Conservation (phyloP, 768 basidiomycete genomes). For the Antrodiella citrinella region DNA sequence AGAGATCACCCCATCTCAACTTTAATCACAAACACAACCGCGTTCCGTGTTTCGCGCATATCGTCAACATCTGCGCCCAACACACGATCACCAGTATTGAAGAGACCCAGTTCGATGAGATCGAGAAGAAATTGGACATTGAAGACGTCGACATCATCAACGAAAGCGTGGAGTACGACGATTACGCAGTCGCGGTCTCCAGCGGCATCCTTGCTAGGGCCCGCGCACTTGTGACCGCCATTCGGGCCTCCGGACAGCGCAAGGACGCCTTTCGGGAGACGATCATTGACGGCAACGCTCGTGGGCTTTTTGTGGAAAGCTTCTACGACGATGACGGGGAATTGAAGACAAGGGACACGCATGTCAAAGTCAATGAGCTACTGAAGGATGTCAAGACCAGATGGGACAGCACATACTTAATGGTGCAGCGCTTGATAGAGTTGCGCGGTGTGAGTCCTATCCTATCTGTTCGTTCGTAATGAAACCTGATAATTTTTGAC, state of each 20-base stretch:
- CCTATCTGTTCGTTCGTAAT: too few relatives aligned
- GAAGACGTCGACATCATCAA: too few relatives aligned
- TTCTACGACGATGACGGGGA: neutral
- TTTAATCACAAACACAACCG: constrained; percentile 13
- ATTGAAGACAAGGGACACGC: too few relatives aligned
- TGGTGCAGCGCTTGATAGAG: too few relatives aligned
- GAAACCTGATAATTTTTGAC: too few relatives aligned
- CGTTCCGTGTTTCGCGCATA: constrained; percentile 14
- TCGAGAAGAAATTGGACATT: too few relatives aligned
- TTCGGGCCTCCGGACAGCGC: constrained; percentile 1
- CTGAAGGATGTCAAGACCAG: constrained; percentile 22
- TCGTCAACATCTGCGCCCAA: constrained; percentile 10
- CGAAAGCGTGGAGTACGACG: neutral
- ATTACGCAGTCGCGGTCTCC: neutral
- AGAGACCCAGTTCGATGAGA: neutral
- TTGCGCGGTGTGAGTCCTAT: too few relatives aligned
- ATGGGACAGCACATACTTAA: constrained; percentile 26
- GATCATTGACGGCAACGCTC: neutral
- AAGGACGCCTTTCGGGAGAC: neutral
- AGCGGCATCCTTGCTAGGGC: neutral
- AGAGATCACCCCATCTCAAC: constrained; percentile 5
- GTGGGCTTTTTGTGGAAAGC: too few relatives aligned
- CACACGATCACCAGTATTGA: too few relatives aligned
- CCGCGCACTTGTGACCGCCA: neutral
- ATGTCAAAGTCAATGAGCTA: constrained; percentile 5